Evolutionary conservation across 2,329 filamentous ascomycete genomes (phyloP), one percentile per base, ranked within the genome.

Genomic region (Didymella pinodella): DNA sequence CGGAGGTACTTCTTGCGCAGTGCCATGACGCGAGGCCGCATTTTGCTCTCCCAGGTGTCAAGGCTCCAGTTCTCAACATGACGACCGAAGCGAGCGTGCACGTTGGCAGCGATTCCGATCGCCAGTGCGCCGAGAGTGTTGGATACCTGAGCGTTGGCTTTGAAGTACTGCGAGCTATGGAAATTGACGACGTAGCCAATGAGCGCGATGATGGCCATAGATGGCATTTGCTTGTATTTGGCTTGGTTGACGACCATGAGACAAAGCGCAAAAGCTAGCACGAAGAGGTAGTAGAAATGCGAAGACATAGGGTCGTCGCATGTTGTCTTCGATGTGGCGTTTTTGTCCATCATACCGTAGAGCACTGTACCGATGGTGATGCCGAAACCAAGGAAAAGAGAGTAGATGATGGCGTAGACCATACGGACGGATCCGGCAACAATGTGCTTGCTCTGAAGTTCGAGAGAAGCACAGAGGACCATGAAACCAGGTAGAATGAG

Each of bases 221-320:
- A 83, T 0, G 91, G 90, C 31, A 88, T 85, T 72, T 94, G 91
- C 67, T 86, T 89, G 85, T 86, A 91, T 76, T 92, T 92, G 59
- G 90, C 90, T 65, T 94, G 90, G 76, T 93, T 93, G 74, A 94
- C 89, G 69, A 93, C 60, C 64, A 90, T 89, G 38, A 94, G 83
- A 68, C 88, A 91, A 28, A 92, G 71, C 8, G 91, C 87, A 74
- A 93, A 96, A 7, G 84, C 75, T 0, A 90, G 85, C 0, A 94
- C 92, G 70, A 92, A 93, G 29, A 89, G 79, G 77, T 93, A 92
- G 57, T 84, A 85, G 62, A 83, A 85, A 32, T 81, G 78, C 7
- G 83, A 81, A 2, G 77, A 76, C 55, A 88, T 81, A 0, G 82
- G 75, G 26, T 82, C 76, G 8, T 57, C 57, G 67, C 81, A 83